Conservation (phyloP, 306 rosid species). For the Inga leiocalycina region DNA sequence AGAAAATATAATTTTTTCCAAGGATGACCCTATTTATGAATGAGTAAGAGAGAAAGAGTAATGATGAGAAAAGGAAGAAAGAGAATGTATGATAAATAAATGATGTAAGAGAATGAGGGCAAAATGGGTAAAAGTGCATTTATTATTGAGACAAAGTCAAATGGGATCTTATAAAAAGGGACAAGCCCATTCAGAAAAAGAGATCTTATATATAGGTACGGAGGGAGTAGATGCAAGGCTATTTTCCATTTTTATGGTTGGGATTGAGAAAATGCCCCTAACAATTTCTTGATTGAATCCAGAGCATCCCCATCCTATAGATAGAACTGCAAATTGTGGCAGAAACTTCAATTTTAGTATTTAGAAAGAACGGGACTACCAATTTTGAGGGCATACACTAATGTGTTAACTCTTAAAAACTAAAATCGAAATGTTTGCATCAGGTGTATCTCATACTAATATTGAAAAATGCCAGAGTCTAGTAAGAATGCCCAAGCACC, state of each 20-base stretch:
- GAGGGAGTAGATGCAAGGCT: neutral
- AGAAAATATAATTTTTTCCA: no score
- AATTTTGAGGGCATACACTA: neutral
- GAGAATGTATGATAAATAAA: no score
- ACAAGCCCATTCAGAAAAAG: no score
- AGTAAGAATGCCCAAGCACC: slow-evolving; percentile 10
- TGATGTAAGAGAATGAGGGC: no score
- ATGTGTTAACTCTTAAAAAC: neutral
- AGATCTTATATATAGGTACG: no score
- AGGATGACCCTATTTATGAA: no score
- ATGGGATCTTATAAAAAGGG: no score
- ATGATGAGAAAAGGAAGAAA: no score
- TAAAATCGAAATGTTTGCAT: neutral
- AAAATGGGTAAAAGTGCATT: no score
- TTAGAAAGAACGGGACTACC: neutral
- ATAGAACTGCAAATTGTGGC: neutral
- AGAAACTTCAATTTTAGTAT: neutral
- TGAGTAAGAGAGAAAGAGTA: no score
- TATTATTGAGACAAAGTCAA: no score
- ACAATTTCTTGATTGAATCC: neutral
- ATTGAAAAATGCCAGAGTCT: neutral
- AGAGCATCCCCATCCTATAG: neutral
- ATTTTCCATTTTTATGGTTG: neutral
- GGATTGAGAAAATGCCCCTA: neutral
- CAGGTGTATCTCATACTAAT: neutral